Evolutionary conservation across 2,329 filamentous ascomycete genomes (phyloP), one percentile per base, ranked within the genome.

Genomic region (Cercospora janseana): DNA sequence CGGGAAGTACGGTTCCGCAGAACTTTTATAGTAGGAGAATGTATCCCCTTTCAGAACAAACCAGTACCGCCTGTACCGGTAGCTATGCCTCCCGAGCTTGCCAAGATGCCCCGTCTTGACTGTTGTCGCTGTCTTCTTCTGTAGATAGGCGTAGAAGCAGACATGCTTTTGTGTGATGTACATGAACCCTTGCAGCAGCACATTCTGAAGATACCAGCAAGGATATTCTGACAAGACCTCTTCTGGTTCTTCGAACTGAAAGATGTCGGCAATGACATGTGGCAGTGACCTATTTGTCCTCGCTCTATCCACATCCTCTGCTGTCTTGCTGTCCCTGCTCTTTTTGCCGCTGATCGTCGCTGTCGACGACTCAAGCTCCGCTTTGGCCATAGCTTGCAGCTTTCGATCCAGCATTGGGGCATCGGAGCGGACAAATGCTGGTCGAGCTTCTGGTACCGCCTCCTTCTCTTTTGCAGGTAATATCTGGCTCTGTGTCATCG

Each of bases 131-230:
- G 86, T 82, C 76, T 93, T 95, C 75, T 91, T 94, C 5, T 90
- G 90, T n/a, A 97, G 79, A 66, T 96, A 96, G 29, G 93, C 90
- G 66, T 96, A 97, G 69, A 97, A 98, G 71, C 91, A 96, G 54
- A 97, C 87, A 66, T 98, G 93, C 61, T 85, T 87, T 54, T 86
- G 78, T 0, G 93, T 97, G 64, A 98, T 88, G 71, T 97, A 97
- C 79, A 98, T 85, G 67, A 93, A 96, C 4, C 93, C 93, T 66
- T 96, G 90, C 6, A 97, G 78, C 23, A 97, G 75, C 35, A 95
- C 89, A 64, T 87, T 95, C 67, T 96, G 90, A 26, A 97, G 73
- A 29, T 97, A 74, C 84, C 89, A 96, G 71, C 92, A 97, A 6
- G 90, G 87, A 66, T 94, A 96, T 73, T 97, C 92, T 68, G 87